Percentiles rank a stretch among this genome's conserved stretches.
These are phyloP conservation scores for Capsella bursapastoris DNA, from an alignment of 345 rosid genomes.

Conservation along the genomic window DNA sequence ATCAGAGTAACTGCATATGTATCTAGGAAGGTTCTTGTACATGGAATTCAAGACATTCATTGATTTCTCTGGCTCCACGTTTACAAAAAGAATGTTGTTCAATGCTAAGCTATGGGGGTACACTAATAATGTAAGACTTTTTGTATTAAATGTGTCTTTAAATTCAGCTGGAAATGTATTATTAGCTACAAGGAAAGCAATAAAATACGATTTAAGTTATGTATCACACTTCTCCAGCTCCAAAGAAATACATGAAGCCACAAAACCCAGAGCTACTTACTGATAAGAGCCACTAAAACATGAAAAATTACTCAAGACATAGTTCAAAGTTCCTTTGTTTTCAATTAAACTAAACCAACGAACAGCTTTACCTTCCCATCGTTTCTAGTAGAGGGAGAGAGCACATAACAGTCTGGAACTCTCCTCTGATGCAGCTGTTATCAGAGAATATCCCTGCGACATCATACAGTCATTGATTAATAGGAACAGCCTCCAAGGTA, in stretches of 20 bases:
- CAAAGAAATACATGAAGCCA: constrained; percentile 10
- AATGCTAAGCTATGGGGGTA: constrained; percentile 41
- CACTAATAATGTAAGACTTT: constrained; percentile 41
- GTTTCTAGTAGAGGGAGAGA: constrained; percentile 12
- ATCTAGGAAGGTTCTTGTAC: constrained; percentile 39
- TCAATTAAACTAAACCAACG: constrained; percentile 2
- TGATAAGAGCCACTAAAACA: constrained; percentile 5
- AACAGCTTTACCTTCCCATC: too few species aligned
- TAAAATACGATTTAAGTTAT: constrained; percentile 2
- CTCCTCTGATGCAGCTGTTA: constrained; percentile 13
- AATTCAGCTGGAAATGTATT: constrained; percentile 24
- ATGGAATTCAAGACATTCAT: constrained; percentile 35
- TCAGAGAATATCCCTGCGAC: not conserved
- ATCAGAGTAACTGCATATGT: constrained; percentile 47
- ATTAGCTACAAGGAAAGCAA: constrained; percentile 28
- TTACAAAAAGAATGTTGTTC: constrained; percentile 42
- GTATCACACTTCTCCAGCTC: constrained; percentile 28
- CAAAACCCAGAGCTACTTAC: not conserved
- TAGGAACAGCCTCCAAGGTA: not conserved
- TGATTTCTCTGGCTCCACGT: constrained; percentile 43
- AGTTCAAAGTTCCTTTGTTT: constrained; percentile 15
- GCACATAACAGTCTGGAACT: constrained; percentile 3
- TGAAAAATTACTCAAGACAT: constrained; percentile 1
- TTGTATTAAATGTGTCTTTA: constrained; percentile 44
- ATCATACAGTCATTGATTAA: not conserved